Evolutionary conservation across 306 rosid genomes (phyloP), one percentile per base, ranked within the genome.

Genomic region (Cucumis sativus): DNA sequence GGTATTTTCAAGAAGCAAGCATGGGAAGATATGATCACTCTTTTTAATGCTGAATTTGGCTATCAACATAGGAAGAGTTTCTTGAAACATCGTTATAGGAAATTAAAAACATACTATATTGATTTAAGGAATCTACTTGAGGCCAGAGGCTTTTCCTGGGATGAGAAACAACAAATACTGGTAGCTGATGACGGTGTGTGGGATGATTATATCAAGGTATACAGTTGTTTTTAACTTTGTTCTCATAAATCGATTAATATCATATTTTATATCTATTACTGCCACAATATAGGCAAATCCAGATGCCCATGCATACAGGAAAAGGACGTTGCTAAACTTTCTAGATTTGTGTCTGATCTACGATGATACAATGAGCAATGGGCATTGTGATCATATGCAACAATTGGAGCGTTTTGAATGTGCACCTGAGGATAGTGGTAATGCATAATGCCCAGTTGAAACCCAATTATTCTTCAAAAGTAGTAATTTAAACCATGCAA

Each of bases 251-350:
- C n/a, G 28, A 49, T 68, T 65, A 59, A 59, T 37, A 40, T 47
- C 16, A 28, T 75, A 52, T 76, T 72, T 85, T 71, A 82, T 80
- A 55, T 45, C n/a, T 33, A 28, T 20, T 39, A 43, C 65, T 79
- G 72, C 69, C 75, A 82, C 70, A 84, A 74, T 88, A 85, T 82
- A 88, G 88, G 88, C 74, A 82, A 86, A 82, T 80, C 89, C 91
- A 69, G 82, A 80, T 35, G 85, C 75, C 37, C 51, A 33, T 57
- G 76, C 35, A 16, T 88, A 88, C 80, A 74, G 84, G 83, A 82
- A 81, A 79, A 88, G 79, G 75, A 77, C 87, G 77, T 77, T 84
- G 84, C 79, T 84, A 40, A 81, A 81, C 81, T 84, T 76, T 76
- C 84, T 15, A 70, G 85, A 88, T 75, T 79, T 86, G 87, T 74